These are phyloP conservation scores for barley (Hordeum vulgare) DNA, from an alignment of 176 grass and related monocot species.

Conservation along the genomic window MorexV3_pseudomolecules_assembly NC_058519.1:38922329-38922828, in stretches of 20 bases:
- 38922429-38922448: constrained; percentile 95
- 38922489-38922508: constrained; percentile 50
- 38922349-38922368: constrained; percentile 77
- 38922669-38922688: constrained; percentile 17
- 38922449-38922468: constrained; percentile 59
- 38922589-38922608: constrained; percentile 23
- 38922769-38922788: constrained; percentile 67
- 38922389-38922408: constrained; percentile 69
- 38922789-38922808: constrained; percentile 56
- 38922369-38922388: constrained; percentile 72
- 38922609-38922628: constrained; percentile 27
- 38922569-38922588: constrained; percentile 56
- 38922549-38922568: constrained; percentile 36
- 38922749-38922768: constrained; percentile 68
- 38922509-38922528: constrained; percentile 22
- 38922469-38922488: constrained; percentile 67
- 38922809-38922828: constrained; percentile 68
- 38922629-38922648: constrained; percentile 29
- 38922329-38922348: constrained; percentile 69
- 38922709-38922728: constrained; percentile 72
- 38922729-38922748: constrained; percentile 75
- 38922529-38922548: constrained; percentile 56
- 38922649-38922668: constrained; percentile 4
- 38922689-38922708: constrained; percentile 32
- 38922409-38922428: constrained; percentile 86